Conservation (phyloP, 2,329 filamentous ascomycete genomes). For the Pleoardoris graminearum region DNA sequence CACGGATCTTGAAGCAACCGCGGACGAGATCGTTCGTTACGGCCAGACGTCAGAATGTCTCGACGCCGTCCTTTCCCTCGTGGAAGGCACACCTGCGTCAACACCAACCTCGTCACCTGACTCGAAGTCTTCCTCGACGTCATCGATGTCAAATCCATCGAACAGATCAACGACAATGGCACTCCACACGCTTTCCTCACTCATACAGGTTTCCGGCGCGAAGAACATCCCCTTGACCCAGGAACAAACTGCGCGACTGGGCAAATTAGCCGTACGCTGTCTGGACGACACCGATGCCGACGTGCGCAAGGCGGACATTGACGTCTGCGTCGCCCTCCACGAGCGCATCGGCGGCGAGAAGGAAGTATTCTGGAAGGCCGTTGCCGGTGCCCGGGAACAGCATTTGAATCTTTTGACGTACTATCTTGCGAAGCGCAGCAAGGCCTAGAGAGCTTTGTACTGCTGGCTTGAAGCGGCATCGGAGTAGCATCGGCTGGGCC, state of each 20-base stretch:
- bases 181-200: constrained; percentile 44
- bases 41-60: constrained; percentile 62
- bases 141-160: constrained; percentile 15
- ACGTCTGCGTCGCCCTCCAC: constrained; percentile 75
- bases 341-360: constrained; percentile 46
- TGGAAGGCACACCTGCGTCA: constrained; percentile 36
- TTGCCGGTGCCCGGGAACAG: constrained; percentile 68
- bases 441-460: constrained; percentile 20
- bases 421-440: constrained; percentile 64
- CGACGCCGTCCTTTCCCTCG: constrained; percentile 42
- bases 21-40: constrained; percentile 70
- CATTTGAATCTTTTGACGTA: constrained; percentile 78
- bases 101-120: constrained; percentile 33
- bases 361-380: constrained; percentile 67
- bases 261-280: constrained; percentile 44
- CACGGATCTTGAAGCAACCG: constrained; percentile 72
- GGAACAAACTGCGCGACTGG: constrained; percentile 44
- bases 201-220: constrained; percentile 39
- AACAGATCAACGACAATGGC: constrained; percentile 46
- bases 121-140: constrained; percentile 40
- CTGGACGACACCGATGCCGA: constrained; percentile 47
- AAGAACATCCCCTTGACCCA: constrained; percentile 36
- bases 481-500: neutral
- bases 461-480: neutral
- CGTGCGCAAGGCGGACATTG: constrained; percentile 70